phyloP scores from a whole-genome alignment of 495 filamentous ascomycete species.

The Penicillium angulare region DNA sequence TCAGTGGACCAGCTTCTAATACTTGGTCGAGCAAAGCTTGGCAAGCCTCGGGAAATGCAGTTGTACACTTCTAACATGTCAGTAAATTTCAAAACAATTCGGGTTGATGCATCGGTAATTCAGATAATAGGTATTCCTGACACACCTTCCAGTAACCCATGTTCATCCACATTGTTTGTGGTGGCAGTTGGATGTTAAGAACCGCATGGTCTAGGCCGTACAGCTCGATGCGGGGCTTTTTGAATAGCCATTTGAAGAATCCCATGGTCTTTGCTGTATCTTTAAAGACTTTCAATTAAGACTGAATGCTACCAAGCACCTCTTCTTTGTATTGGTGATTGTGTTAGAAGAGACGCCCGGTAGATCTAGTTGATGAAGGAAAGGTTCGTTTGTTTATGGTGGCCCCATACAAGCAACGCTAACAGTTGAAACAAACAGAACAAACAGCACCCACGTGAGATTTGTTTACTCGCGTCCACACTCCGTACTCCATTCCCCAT shows the following conservation, averaged over 20 bases:
- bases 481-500: no score
- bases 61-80: constrained; percentile 20
- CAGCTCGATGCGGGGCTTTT: not conserved
- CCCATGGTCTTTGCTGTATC: not conserved
- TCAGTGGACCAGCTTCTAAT: constrained; percentile 31
- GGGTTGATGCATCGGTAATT: no score
- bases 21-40: constrained; percentile 42
- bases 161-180: constrained; percentile 20
- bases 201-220: constrained; percentile 20
- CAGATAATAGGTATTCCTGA: no score
- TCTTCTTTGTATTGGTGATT: no score
- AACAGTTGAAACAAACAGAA: no score
- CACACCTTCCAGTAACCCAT: constrained; percentile 20
- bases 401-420: no score
- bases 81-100: not conserved
- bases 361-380: not conserved
- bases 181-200: constrained; percentile 14
- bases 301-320: no score
- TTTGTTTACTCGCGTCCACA: no score
- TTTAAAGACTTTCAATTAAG: not conserved
- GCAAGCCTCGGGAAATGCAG: constrained; percentile 39
- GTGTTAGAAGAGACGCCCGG: not conserved
- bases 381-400: no score
- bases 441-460: no score
- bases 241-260: not conserved